Base-by-base conservation (phyloP, 768 basidiomycete species). In the Neoboletus brunneissimus region DNA sequence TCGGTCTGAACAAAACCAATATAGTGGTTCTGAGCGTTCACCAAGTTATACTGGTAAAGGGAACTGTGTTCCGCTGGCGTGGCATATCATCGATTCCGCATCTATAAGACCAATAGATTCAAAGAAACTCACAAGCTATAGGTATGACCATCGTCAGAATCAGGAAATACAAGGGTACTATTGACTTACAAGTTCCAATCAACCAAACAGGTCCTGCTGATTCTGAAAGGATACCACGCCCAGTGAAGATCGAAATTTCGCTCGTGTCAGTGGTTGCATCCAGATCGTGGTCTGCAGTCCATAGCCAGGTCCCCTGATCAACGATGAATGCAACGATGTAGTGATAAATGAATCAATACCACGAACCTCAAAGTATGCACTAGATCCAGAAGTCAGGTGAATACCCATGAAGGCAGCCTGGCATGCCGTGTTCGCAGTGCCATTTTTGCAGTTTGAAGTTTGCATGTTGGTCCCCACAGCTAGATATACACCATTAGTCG, bases 151-250 rank as follows among this genome's bases (percentile, higher is more conserved):
- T 18, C n/a, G 27, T 67, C 49, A 65, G 40, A 3, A 32, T 42
- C 34, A 20, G 18, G 0, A 46, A 40, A 23, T 12, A 29, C 4
- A 37, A 29, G 35, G 3, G 2, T 18, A 37, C 12, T 1, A 37
- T 31, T 13, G 10, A 63, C 71, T 44, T 25, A 71, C 70, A 59
- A 29, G 89, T 90, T 29, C 90, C 90, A 58, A 91, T 83, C 68
- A 91, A 59, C 89, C 89, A 91, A 22, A 90, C 87, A 0, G 90
- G 89, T 1, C 89, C 89, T n/a, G 75, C 72, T 5, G 86, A 87
- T 66, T 91, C 82, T 0, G 86, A 87, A 29, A 89, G 75, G 29
- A 91, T 81, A 6, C 90, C 90, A 22, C 90, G 81, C 0, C 87
- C 90, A 34, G 79, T 80, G 55, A 72, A 91, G 20, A 88, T 59